Conservation (phyloP, 192 early-diverging fungal species). For the Backusella sp. region DNA sequence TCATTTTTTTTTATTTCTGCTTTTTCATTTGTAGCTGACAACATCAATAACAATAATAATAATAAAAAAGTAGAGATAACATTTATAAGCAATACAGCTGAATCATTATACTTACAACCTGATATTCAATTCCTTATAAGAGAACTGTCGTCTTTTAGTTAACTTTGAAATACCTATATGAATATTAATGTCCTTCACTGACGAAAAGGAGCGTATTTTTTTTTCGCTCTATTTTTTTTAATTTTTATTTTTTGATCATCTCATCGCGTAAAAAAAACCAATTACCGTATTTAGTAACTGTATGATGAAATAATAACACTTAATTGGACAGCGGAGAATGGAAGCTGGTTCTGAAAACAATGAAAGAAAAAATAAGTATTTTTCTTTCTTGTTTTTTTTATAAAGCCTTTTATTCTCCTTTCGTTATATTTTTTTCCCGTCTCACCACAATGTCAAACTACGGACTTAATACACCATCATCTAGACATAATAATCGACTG, state of each 20-base stretch:
- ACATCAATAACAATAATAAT: background rate
- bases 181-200: background rate
- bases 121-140: background rate
- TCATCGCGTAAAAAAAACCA: background rate
- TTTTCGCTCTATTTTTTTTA: background rate
- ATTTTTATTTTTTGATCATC: background rate
- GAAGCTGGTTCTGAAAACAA: constrained; percentile 4
- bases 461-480: background rate
- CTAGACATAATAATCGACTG: background rate
- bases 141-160: background rate
- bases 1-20: background rate
- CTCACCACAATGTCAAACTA: constrained; percentile 9
- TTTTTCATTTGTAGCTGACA: background rate
- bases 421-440: background rate
- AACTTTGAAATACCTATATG: background rate
- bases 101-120: constrained; percentile 6
- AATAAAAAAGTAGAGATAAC: background rate
- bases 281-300: background rate
- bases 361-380: background rate
- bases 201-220: background rate
- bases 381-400: background rate
- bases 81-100: background rate
- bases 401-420: constrained; percentile 4
- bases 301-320: background rate
- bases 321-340: background rate